These are phyloP conservation scores for Tylopilus intermedius DNA, from an alignment of 768 basidiomycete species.

Conservation along the genomic window DNA sequence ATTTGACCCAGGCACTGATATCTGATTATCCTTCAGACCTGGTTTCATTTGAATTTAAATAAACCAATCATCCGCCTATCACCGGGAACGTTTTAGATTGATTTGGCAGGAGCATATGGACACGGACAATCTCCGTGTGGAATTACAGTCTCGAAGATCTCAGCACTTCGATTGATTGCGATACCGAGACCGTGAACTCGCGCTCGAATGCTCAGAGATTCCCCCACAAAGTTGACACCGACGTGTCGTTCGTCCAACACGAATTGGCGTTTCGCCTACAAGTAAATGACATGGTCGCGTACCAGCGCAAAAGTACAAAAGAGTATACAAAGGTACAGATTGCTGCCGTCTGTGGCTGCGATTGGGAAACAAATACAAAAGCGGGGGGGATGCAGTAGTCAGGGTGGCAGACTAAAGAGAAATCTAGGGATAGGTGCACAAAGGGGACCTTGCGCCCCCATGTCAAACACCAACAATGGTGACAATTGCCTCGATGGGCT, in stretches of 20 bases:
- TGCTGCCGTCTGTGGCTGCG: neutral
- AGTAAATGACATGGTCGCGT: neutral
- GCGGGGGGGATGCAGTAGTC: neutral
- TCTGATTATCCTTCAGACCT: neutral
- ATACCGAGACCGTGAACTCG: neutral
- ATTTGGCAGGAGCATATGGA: neutral
- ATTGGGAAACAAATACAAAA: slow-evolving; percentile 4
- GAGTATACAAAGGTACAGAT: slow-evolving; percentile 1
- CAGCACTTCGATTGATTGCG: neutral
- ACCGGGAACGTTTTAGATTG: neutral
- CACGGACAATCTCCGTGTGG: neutral
- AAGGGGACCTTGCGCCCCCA: neutral
- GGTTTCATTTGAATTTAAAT: neutral
- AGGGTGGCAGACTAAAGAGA: neutral
- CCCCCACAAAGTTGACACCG: neutral
- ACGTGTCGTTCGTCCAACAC: neutral
- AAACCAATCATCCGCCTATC: neutral
- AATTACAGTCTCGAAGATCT: neutral
- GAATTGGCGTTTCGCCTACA: neutral
- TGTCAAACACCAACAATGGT: slow-evolving; percentile 31
- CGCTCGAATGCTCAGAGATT: neutral
- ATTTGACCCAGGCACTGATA: neutral
- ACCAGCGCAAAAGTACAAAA: neutral
- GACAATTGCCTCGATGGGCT: slow-evolving; percentile 40
- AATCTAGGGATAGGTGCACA: neutral